Conservation (phyloP, 305 asterid genomes). For the Ilex paraguariensis region DNA sequence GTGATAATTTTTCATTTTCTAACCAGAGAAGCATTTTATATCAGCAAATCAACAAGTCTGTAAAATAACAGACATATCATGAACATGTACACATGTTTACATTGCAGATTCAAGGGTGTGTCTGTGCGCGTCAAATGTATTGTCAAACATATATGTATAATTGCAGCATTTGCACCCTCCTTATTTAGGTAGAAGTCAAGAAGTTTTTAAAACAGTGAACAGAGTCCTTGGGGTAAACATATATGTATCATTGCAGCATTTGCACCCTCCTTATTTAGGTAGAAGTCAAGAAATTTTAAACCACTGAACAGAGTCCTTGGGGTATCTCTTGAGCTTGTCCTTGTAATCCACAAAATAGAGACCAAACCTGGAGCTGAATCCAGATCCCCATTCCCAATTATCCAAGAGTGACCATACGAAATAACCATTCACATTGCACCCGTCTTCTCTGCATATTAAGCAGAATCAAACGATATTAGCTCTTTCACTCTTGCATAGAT, state of each 20-base stretch:
- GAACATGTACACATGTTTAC: too few relatives aligned
- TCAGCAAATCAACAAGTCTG: too few relatives aligned
- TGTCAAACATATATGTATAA: too few relatives aligned
- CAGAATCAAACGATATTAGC: conserved; percentile 3
- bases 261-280: not conserved
- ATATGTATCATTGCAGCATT: too few relatives aligned
- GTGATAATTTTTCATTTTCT: too few relatives aligned
- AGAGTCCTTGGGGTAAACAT: conserved; percentile 56
- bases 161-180: too few relatives aligned
- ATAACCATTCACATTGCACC: conserved; percentile 85
- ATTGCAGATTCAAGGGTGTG: too few relatives aligned
- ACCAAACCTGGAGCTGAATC: conserved; percentile 72
- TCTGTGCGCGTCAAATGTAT: too few relatives aligned
- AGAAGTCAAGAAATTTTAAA: conserved; percentile 64
- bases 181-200: conserved; percentile 29
- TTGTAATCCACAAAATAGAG: conserved; percentile 74
- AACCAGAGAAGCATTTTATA: too few relatives aligned
- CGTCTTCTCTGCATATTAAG: conserved; percentile 54
- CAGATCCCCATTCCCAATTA: conserved; percentile 94
- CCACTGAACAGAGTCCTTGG: conserved; percentile 84
- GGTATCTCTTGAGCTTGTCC: conserved; percentile 64
- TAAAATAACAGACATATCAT: too few relatives aligned
- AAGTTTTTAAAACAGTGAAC: conserved; percentile 77
- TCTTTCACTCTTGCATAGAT: not conserved
- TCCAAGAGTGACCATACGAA: conserved; percentile 86